phyloP scores from a whole-genome alignment of 169 alveolate species.

The Babesia ovata region DNA sequence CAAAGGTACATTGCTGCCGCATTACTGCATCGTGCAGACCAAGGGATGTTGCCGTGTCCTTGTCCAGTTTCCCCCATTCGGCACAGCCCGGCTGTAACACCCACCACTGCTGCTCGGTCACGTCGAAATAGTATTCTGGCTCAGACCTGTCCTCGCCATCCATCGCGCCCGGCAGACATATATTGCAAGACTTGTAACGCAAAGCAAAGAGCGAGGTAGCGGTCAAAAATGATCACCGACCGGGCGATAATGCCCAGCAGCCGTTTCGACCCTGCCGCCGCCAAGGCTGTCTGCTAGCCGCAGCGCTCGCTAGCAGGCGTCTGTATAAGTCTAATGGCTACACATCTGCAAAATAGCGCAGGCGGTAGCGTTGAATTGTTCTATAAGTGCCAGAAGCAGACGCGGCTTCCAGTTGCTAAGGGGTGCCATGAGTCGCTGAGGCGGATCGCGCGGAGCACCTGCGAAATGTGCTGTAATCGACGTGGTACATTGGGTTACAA shows the following conservation, averaged over 20 bases:
- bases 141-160: background rate
- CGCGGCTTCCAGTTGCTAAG: constrained; percentile 77
- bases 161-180: background rate
- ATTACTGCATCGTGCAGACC: constrained; percentile 54
- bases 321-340: no score
- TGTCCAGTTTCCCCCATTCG: constrained; percentile 37
- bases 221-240: no score
- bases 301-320: no score
- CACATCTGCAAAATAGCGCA: no score
- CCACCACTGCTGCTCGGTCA: constrained; percentile 66
- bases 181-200: no score
- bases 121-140: constrained; percentile 63
- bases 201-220: no score
- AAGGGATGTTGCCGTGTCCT: constrained; percentile 32
- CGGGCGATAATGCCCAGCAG: no score
- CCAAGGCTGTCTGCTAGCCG: no score
- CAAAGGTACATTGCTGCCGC: constrained; percentile 44
- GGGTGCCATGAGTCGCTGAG: constrained; percentile 78
- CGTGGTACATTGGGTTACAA: background rate
- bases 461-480: constrained; percentile 25
- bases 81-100: constrained; percentile 15
- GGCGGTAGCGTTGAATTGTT: no score
- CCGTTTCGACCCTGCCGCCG: no score
- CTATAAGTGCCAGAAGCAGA: constrained; percentile 9
- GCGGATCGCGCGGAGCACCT: constrained; percentile 72